Evolutionary conservation across 768 basidiomycete genomes (phyloP), one percentile per base, ranked within the genome.

Genomic region (Tulasnella sp.): DNA sequence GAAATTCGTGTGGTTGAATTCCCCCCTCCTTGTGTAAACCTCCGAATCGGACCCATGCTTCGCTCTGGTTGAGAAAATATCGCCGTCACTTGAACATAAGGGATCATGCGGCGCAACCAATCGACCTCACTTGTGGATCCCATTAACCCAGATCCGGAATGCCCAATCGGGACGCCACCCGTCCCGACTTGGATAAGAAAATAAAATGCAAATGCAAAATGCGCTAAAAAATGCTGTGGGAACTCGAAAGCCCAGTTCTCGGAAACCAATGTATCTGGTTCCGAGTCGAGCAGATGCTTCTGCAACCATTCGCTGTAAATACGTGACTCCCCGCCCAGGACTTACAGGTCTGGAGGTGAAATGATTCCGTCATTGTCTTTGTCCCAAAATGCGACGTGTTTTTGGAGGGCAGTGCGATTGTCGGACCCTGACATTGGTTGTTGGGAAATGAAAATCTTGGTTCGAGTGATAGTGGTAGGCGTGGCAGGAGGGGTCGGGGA

Each of bases 1-100:
- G 19, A 74, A 74, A 31, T 64, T 49, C 25, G 22, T 31, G 3
- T 2, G 15, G 54, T 74, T 40, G 31, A 74, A 52, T 22, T 31
- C 3, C 31, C 72, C 72, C 1, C 31, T 74, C 49, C 39, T 58
- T 2, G 52, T 74, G 25, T 31, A 74, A 1, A 19, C n/a, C 34
- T 52, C 52, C 34, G 42, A 74, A 31, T 74, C 72, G 29, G 72
- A 74, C 29, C 72, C 72, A 64, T 74, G 52, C 54, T 74, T 74
- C n/a, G 58, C 72, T 15, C 72, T 74, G 72, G 67, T 19, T 3
- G 3, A 1, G 22, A 42, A 25, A 5, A 29, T 72, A n/a, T 22
- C 3, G 19, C 38, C 25, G 1, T 39, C 15, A 17, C 42, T 25
- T 14, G 39, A n/a, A n/a, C n/a, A n/a, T n/a, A n/a, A n/a, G n/a